These are phyloP conservation scores for Rubus idaeus DNA, from an alignment of 306 rosid species.

Conservation along the genomic window DNA sequence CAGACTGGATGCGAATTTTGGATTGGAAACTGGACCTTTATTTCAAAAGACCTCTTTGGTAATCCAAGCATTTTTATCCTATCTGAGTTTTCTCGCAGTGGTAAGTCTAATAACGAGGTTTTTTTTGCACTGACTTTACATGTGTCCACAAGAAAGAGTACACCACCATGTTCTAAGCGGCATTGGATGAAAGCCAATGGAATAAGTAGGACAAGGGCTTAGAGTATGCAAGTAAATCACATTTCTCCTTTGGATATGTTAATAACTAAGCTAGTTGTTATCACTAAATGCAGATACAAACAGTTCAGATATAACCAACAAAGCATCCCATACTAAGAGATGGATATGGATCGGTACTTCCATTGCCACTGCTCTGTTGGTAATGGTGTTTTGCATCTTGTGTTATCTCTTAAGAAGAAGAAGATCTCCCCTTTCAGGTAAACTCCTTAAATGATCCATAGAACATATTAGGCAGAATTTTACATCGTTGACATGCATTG, in stretches of 20 bases:
- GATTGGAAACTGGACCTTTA: not conserved
- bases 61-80: not conserved
- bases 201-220: no score
- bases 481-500: not conserved
- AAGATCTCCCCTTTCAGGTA: not conserved
- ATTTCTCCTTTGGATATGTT: no score
- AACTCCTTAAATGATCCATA: not conserved
- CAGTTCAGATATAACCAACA: no score
- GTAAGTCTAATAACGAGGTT: no score
- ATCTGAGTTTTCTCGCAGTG: no score
- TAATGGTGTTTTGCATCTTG: not conserved
- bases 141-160: no score
- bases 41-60: no score
- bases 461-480: not conserved
- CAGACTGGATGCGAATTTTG: slow-evolving; percentile 17
- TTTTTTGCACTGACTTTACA: no score
- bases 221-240: no score
- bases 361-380: not conserved
- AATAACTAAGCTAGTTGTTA: not conserved
- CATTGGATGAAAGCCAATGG: no score
- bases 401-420: not conserved
- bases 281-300: not conserved
- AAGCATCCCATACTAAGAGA: no score
- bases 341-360: not conserved
- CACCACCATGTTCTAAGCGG: no score